Evolutionary conservation across 257 asterid species (phyloP), one percentile per base, ranked within the genome.

Genomic region (Forsythia viridissima): DNA sequence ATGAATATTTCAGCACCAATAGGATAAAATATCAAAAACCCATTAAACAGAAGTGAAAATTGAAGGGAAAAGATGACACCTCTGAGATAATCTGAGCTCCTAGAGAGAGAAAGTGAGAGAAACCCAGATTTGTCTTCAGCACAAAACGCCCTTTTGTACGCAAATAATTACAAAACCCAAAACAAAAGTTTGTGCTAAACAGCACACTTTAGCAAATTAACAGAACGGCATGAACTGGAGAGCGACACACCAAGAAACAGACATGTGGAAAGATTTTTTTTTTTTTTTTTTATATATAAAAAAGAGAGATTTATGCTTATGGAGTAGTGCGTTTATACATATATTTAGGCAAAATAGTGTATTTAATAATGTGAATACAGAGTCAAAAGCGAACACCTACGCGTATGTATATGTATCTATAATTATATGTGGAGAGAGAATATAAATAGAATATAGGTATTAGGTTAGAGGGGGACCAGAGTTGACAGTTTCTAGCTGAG

Each of bases 1-100:
- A 40, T 13, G 38, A 55, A 66, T 18, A 57, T 61, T 69, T 55
- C 72, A 42, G 24, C 30, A 41, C 37, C 39, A 71, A 18, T 44
- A 12, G 40, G 43, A 39, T 3, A 67, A 52, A 36, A 24, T 7
- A 74, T 70, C 75, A 85, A 46, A 81, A 44, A 73, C 80, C 86
- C 85, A 87, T 79, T 48, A 75, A 74, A 76, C 8, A 80, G 76
- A 82, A 72, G 30, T n/a, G 24, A 24, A 65, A 48, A 34, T 72
- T 34, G 43, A 72, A 70, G 76, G 79, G 78, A 36, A 80, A 76
- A 86, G 78, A 59, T 73, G 80, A 79, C 83, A 85, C 92, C 91
- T 89, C 85, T 39, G 70, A 68, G 88, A 84, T 82, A 72, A 83
- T 46, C 71, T 42, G 41, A 81, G 80, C 77, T 77, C 73, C 85